Conservation (phyloP, 345 rosid genomes). For the Erucastrum elatum region DNA sequence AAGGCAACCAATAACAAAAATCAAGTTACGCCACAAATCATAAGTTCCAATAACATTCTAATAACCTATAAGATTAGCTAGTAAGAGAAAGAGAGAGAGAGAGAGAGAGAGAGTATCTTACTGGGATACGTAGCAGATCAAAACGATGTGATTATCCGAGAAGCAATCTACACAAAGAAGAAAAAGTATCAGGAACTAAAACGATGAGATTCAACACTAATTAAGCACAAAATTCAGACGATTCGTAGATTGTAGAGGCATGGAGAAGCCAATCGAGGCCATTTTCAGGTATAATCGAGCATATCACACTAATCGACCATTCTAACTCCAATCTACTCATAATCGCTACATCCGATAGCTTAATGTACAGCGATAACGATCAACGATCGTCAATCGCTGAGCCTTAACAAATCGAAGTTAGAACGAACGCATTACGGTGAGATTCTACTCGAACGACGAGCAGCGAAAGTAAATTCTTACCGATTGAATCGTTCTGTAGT, state of each 20-base stretch:
- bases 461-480: slow-evolving; percentile 3
- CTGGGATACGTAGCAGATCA: slow-evolving; percentile 1
- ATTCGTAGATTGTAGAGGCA: not conserved
- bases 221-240: not conserved
- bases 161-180: not conserved
- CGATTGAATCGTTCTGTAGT: not conserved
- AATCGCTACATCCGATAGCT: slow-evolving; percentile 12
- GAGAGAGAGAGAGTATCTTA: not conserved
- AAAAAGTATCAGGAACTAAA: not conserved
- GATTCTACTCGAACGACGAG: slow-evolving; percentile 14
- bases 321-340: slow-evolving; percentile 2
- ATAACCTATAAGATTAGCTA: not conserved
- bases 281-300: not conserved
- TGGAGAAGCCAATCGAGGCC: slow-evolving; percentile 1
- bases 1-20: not conserved
- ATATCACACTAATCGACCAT: not conserved
- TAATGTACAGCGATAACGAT: not conserved
- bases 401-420: slow-evolving; percentile 8
- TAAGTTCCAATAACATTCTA: not conserved
- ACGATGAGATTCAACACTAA: slow-evolving; percentile 10
- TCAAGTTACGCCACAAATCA: slow-evolving; percentile 16
- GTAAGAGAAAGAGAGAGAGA: not conserved
- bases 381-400: slow-evolving; percentile 4
- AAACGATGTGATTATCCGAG: slow-evolving; percentile 1
- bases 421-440: slow-evolving; percentile 13